phyloP scores from a whole-genome alignment of 305 asterid genomes.

The Rubia peregrina region DNA sequence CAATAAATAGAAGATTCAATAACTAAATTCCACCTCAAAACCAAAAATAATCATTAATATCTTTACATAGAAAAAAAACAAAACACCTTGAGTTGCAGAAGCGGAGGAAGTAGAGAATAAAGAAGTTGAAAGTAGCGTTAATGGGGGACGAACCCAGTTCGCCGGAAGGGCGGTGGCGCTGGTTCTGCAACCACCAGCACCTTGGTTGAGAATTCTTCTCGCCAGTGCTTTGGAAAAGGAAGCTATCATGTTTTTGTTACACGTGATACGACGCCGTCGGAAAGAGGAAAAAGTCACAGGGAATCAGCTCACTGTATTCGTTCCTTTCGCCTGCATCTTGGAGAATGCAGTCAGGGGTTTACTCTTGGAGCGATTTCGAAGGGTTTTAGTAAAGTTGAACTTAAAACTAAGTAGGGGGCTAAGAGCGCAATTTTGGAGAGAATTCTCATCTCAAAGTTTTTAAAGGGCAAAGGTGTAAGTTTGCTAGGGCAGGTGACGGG shows the following conservation, averaged over 20 bases:
- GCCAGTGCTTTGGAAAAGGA: conserved; percentile 40
- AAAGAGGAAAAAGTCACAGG: neutral
- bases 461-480: too few species aligned
- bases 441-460: too few species aligned
- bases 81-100: conserved; percentile 39
- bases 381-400: conserved; percentile 1
- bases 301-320: neutral
- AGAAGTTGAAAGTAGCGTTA: conserved; percentile 21
- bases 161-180: conserved; percentile 19
- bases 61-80: neutral
- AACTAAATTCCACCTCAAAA: neutral
- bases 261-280: neutral
- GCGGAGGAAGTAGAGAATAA: conserved; percentile 37
- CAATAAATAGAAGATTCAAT: conserved; percentile 14
- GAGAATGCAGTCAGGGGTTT: neutral
- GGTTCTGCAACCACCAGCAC: conserved; percentile 9
- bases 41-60: neutral
- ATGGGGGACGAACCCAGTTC: conserved; percentile 26
- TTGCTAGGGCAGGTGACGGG: too few species aligned
- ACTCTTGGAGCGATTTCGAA: neutral
- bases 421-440: neutral
- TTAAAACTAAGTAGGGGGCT: neutral
- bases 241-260: conserved; percentile 34
- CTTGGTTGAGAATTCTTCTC: conserved; percentile 37
- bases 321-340: neutral